These are phyloP conservation scores for Alternaria triticimaculans DNA, from an alignment of 2,329 filamentous ascomycete genomes.

Conservation along the genomic window DNA sequence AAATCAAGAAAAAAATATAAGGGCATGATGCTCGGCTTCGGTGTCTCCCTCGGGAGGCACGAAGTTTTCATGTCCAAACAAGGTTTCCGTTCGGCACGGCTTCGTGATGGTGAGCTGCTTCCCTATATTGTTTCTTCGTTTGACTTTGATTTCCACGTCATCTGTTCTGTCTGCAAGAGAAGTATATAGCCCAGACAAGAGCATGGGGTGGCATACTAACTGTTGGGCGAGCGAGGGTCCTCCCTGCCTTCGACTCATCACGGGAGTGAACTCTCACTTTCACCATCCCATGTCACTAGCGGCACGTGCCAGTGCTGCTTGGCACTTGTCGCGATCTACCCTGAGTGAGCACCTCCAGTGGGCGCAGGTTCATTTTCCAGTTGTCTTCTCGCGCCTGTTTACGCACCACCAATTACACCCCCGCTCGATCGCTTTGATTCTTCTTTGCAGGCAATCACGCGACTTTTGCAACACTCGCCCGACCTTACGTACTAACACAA, in stretches of 20 bases:
- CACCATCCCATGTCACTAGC: not conserved
- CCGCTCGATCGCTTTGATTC: not conserved
- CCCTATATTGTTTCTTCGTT: not conserved
- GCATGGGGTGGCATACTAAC: not conserved
- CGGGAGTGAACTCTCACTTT: not conserved
- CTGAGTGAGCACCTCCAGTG: not conserved
- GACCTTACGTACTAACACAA: not conserved
- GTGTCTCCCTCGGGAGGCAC: slow-evolving; percentile 12
- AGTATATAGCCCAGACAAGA: not conserved
- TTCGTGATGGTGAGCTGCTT: slow-evolving; percentile 2
- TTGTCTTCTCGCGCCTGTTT: not conserved
- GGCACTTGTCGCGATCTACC: not conserved
- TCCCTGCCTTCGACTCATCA: slow-evolving; percentile 2
- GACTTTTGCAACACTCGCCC: not conserved
- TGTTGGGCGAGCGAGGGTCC: not conserved
- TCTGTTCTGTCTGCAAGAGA: not conserved
- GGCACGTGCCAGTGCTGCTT: not conserved
- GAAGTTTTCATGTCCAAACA: slow-evolving; percentile 40
- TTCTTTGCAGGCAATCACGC: not conserved
- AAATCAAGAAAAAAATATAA: slow-evolving; percentile 43
- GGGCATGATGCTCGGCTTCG: slow-evolving; percentile 42
- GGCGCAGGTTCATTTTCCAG: not conserved
- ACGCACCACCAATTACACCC: not conserved
- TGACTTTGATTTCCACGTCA: not conserved
- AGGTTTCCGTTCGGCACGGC: not conserved